phyloP scores from a whole-genome alignment of 768 basidiomycete genomes.

The Artomyces pyxidatus region DNA sequence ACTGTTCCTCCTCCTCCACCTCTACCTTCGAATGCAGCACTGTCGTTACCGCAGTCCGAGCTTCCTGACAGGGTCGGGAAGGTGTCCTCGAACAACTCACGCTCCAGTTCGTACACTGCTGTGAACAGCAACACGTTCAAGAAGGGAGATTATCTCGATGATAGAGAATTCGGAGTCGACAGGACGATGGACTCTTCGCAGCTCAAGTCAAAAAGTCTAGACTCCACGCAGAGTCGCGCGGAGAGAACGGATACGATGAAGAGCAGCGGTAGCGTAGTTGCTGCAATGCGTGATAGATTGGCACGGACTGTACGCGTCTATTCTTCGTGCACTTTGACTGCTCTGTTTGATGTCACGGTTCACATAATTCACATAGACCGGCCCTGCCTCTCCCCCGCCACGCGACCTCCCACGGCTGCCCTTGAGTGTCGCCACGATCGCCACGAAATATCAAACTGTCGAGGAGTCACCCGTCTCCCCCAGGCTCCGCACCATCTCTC shows the following conservation, averaged over 20 bases:
- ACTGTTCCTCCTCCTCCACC: neutral
- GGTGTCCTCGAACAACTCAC: slow-evolving; percentile 2
- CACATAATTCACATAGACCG: slow-evolving; percentile 31
- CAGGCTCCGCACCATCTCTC: slow-evolving; percentile 1
- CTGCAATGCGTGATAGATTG: slow-evolving; percentile 61
- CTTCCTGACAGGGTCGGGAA: neutral
- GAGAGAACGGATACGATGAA: slow-evolving; percentile 47
- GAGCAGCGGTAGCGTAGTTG: slow-evolving; percentile 54
- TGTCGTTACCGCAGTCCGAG: neutral
- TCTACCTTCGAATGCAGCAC: neutral
- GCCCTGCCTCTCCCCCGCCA: slow-evolving; percentile 43
- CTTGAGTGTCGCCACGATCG: slow-evolving; percentile 54
- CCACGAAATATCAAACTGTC: slow-evolving; percentile 40
- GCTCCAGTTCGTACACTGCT: slow-evolving; percentile 6
- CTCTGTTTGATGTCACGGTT: neutral
- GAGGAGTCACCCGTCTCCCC: neutral
- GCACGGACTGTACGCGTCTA: slow-evolving; percentile 41
- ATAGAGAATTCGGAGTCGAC: slow-evolving; percentile 22
- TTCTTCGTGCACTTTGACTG: neutral
- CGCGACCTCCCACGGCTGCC: slow-evolving; percentile 59
- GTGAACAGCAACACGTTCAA: slow-evolving; percentile 6
- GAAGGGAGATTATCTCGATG: slow-evolving; percentile 16
- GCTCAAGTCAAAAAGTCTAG: slow-evolving; percentile 17
- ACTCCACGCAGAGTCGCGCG: slow-evolving; percentile 16
- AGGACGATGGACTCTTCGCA: slow-evolving; percentile 14